Base-by-base conservation (phyloP, 768 basidiomycete species). In the Pisolithus tinctorius region DNA sequence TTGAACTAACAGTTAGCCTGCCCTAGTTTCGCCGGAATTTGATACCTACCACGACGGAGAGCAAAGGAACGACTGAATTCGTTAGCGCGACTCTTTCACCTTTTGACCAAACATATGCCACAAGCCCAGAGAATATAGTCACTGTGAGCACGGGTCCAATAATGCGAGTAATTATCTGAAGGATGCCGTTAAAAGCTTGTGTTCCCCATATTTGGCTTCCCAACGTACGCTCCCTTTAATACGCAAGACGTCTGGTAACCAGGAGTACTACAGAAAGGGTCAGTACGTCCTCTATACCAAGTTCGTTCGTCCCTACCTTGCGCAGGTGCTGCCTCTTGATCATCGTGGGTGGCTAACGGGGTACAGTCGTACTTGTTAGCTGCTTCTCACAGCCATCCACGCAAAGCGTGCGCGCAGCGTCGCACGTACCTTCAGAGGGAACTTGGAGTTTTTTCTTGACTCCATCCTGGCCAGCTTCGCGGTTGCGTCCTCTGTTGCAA, bases 211-310 rank as follows among this genome's bases (percentile, higher is more conserved):
- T 37, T 9, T 58, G 13, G 16, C n/a, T 47, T 17, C 43, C 30
- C 29, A 25, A 73, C 84, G 58, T 64, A 91, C 88, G 56, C 86
- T 90, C 58, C 88, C 87, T 74, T 91, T 83, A 55, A 93, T 50
- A 38, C 91, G 80, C 41, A 93, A 73, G 17, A 93, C 88, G 67
- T 93, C 92, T 2, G 91, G 88, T 11, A 93, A 72, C 91, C 92
- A 94, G 14, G 88, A 88, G 63, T 89, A 91, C 87, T 89, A 52
- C 17, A 48, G 49, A 47, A 43, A 37, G 51, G 20, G 44, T 45
- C 43, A 11, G 49, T 29, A 48, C 53, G 34, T 11, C 29, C 13
- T 7, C 40, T n/a, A 23, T 30, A n/a, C 30, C 41, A 34, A 17
- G 36, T 37, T 52, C 36, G 30, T 36, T 26, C 26, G 31, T 16